These are phyloP conservation scores for Aspergillus sojae DNA, from an alignment of 2,329 filamentous ascomycete species.

Conservation along the genomic window DNA sequence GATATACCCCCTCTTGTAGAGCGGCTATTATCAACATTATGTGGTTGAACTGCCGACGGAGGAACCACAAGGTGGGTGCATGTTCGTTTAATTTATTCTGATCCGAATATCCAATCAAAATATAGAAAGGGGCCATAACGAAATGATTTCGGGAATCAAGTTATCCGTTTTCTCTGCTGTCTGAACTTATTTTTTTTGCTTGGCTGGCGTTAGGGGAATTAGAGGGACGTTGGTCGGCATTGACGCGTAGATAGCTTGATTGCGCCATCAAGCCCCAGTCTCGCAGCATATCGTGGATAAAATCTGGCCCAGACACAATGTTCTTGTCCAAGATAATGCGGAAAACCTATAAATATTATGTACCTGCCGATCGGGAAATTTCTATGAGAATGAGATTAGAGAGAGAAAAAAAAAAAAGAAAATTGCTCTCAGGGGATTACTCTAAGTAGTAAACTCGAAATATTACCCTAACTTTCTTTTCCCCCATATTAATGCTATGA, in stretches of 20 bases:
- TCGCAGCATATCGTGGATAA: slow-evolving; percentile 4
- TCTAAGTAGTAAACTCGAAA: neutral
- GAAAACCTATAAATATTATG: neutral
- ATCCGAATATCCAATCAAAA: neutral
- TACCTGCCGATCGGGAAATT: neutral
- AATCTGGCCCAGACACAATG: neutral
- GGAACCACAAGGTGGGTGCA: neutral
- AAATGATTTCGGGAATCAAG: neutral
- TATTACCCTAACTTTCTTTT: neutral
- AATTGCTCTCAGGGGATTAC: neutral
- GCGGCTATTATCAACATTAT: neutral
- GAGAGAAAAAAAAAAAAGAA: neutral
- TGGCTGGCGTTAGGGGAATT: neutral
- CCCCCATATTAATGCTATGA: neutral
- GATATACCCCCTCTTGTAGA: neutral
- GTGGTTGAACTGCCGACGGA: neutral
- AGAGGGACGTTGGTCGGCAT: neutral
- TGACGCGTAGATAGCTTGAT: slow-evolving; percentile 6
- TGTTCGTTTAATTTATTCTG: neutral
- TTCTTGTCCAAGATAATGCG: neutral
- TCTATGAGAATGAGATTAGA: neutral
- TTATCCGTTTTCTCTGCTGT: neutral
- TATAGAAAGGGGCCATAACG: neutral
- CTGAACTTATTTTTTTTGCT: neutral
- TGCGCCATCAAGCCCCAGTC: slow-evolving; percentile 6